Conservation (phyloP, 2,329 filamentous ascomycete genomes). For the Penicillium sp. region DNA sequence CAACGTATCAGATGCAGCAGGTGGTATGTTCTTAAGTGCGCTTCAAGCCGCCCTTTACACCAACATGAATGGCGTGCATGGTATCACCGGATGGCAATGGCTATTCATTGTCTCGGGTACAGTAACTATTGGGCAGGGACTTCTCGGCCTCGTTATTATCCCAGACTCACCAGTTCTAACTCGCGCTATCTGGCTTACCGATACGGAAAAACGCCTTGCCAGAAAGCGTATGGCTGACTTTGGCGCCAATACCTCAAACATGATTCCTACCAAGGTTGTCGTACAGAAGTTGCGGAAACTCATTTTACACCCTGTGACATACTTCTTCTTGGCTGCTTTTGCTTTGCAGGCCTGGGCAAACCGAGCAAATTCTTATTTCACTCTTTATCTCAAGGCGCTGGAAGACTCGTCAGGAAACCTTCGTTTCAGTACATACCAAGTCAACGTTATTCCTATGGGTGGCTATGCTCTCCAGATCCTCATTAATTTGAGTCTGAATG, state of each 20-base stretch:
- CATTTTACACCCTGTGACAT: conserved; percentile 10
- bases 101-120: conserved; percentile 12
- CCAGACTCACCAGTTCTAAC: conserved; percentile 19
- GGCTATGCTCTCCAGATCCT: conserved; percentile 20
- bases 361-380: conserved; percentile 20
- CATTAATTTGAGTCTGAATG: conserved; percentile 16
- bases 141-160: conserved; percentile 18
- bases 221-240: conserved; percentile 16
- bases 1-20: conserved; percentile 16
- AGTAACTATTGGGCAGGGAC: conserved; percentile 18
- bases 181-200: conserved; percentile 18
- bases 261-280: conserved; percentile 12
- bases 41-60: conserved; percentile 19
- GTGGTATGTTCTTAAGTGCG: conserved; percentile 20
- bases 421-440: conserved; percentile 17
- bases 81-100: conserved; percentile 10
- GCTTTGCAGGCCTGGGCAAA: conserved; percentile 19
- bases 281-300: conserved; percentile 8
- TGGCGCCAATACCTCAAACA: conserved; percentile 15
- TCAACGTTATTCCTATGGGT: conserved; percentile 22
- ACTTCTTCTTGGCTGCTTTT: conserved; percentile 16
- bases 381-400: conserved; percentile 18
- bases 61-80: conserved; percentile 17
- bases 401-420: conserved; percentile 2
- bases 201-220: conserved; percentile 11